Base-by-base conservation (phyloP, 2,329 filamentous ascomycete genomes). In the Penicillium frequentans region DNA sequence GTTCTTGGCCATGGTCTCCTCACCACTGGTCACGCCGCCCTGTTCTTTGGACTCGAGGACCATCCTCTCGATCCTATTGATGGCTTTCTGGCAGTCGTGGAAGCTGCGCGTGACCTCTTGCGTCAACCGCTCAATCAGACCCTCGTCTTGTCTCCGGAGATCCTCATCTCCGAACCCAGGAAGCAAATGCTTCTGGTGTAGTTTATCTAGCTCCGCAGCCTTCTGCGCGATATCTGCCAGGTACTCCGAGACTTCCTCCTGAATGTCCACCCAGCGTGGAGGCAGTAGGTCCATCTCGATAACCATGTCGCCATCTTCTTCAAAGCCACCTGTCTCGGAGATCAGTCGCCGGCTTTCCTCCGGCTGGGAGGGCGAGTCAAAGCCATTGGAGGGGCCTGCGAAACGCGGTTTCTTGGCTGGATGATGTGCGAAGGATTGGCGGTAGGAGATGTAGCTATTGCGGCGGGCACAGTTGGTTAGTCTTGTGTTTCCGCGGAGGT, bases 241-340 rank as follows among this genome's bases (percentile, higher is more conserved):
- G 43, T 90, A 79, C 57, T 97, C 91, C 29, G 89, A 88, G 59
- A 99, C 91, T 72, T 98, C 92, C 72, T 98, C 95, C 69, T 93
- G 93, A 57, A 96, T 83, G 71, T 99, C 95, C 57, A 93, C 90
- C 95, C 95, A 99, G 59, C 95, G 88, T 52, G 95, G 95, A 24
- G 95, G 95, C 19, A 99, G 82, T 39, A 96, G 80, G 75, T 98
- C 93, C 95, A 99, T 98, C 80, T 99, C 95, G 69, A 99, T 98
- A 56, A 99, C 87, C 21, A 91, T 90, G 76, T 98, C 93, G 71
- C 92, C 92, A 76, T 96, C 91, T 73, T 96, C 90, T 39, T 77
- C 75, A 16, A 73, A 65, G 72, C 90, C 92, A 66, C 88, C 88
- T 68, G 84, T 86, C 54, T 86, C 83, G 61, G 92, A 90, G 72